phyloP scores from a whole-genome alignment of 257 asterid species.

The Ligustrum vulgare region DNA sequence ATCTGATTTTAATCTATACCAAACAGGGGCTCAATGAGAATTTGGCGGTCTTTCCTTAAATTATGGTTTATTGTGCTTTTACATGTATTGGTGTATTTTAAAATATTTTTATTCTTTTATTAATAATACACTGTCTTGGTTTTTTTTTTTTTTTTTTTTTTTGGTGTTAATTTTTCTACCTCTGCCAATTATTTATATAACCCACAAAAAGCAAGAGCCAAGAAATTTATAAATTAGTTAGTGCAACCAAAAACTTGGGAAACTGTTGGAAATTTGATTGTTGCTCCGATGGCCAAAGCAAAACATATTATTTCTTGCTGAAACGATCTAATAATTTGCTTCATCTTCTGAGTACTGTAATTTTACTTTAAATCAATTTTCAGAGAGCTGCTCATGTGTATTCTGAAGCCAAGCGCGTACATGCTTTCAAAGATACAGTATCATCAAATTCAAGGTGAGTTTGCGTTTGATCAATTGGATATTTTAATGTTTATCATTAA shows the following conservation, averaged over 20 bases:
- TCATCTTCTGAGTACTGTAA: neutral
- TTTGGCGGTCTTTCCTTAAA: no score
- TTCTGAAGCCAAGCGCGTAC: constrained; percentile 89
- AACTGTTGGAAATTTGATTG: no score
- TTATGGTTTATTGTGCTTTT: neutral
- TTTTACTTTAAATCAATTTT: constrained; percentile 17
- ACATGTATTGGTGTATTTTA: neutral
- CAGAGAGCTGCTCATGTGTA: constrained; percentile 96
- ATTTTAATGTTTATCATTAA: neutral
- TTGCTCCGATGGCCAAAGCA: no score
- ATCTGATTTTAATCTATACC: no score
- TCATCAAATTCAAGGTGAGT: constrained; percentile 63
- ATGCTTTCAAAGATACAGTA: constrained; percentile 79
- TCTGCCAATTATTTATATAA: neutral
- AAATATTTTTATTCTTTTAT: neutral
- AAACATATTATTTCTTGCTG: no score
- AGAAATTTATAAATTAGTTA: no score
- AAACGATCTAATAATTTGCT: neutral
- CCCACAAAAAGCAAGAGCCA: neutral
- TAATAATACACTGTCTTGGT: neutral
- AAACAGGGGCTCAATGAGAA: no score
- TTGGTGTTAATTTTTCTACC: neutral
- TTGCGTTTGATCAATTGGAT: neutral
- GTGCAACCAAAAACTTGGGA: no score
- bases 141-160: neutral